Evolutionary conservation across 305 asterid species (phyloP), one percentile per base, ranked within the genome.

Genomic region (Fraxinus platypoda): DNA sequence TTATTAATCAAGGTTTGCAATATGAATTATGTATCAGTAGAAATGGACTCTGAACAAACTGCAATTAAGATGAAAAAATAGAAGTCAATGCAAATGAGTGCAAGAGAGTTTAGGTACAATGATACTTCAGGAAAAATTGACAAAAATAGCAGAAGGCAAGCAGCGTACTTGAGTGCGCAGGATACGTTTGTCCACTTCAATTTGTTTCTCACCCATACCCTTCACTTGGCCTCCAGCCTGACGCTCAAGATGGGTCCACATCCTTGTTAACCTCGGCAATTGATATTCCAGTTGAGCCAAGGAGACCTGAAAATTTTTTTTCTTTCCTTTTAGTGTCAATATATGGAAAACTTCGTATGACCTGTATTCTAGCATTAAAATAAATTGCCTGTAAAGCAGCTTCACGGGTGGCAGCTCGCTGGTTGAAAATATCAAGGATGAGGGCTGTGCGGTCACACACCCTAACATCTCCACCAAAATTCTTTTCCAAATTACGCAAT

Each of bases 201-300:
- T 95, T 85, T 95, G 99, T 84, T 95, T 95, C 91, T 95, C 99
- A 83, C 99, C 99, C 99, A 95, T 95, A 91, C 99, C 99, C 92
- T 95, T 95, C 94, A 95, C 99, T 87, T 94, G 92, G 57, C 99
- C 99, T 88, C 99, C 99, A 88, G 98, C 86, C 90, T 94, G 99
- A 66, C 99, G 95, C 90, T 95, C 99, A 84, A 95, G 98, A 78
- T 95, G 99, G 75, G 90, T 84, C 99, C 99, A 95, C 99, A 95
- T 94, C 89, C 86, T 92, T 75, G 99, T 95, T 82, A 94, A 85
- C 72, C 99, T 91, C 26, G 99, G 98, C 74, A 95, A 87, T 59
- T 94, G 99, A 88, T 95, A 95, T 82, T 94, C 98, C 99, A 95
- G 94, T 88, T 94, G 98, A 80, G 99, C 99, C 85, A 95, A 78